These are phyloP conservation scores for Flaveria bidentis DNA, from an alignment of 129 eudicot species.

Conservation along the genomic window DNA sequence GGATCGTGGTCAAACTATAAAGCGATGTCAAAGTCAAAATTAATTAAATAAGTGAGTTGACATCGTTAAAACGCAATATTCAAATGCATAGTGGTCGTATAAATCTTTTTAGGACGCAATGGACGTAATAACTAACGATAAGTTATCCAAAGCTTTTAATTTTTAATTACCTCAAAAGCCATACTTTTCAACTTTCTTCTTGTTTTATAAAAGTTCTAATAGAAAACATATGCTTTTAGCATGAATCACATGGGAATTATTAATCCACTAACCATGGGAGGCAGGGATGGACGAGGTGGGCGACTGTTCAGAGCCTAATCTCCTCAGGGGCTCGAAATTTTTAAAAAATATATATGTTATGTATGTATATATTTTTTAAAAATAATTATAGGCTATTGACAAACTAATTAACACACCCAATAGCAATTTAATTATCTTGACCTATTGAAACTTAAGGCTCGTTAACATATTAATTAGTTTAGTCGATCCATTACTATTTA, in stretches of 20 bases:
- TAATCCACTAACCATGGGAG: background rate
- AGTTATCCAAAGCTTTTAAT: background rate
- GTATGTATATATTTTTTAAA: too few species aligned
- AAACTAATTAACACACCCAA: too few species aligned
- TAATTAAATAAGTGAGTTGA: background rate
- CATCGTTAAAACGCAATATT: background rate
- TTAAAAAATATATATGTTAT: too few species aligned
- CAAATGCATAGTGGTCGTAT: slow-evolving; percentile 10
- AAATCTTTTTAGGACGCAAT: background rate
- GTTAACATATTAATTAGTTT: too few species aligned
- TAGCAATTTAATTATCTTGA: too few species aligned
- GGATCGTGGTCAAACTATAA: slow-evolving; percentile 9
- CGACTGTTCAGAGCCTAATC: too few species aligned
- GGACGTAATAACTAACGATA: background rate
- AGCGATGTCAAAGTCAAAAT: slow-evolving; percentile 21
- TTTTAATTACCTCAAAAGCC: background rate
- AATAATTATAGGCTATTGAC: too few species aligned
- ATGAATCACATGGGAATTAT: background rate
- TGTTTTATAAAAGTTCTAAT: too few species aligned
- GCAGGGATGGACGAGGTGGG: too few species aligned
- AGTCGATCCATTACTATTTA: too few species aligned
- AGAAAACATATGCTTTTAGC: background rate
- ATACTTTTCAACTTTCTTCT: background rate
- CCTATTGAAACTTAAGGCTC: too few species aligned
- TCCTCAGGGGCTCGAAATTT: too few species aligned